phyloP scores from a whole-genome alignment of 306 rosid genomes.

The Alnus glutinosa region DNA sequence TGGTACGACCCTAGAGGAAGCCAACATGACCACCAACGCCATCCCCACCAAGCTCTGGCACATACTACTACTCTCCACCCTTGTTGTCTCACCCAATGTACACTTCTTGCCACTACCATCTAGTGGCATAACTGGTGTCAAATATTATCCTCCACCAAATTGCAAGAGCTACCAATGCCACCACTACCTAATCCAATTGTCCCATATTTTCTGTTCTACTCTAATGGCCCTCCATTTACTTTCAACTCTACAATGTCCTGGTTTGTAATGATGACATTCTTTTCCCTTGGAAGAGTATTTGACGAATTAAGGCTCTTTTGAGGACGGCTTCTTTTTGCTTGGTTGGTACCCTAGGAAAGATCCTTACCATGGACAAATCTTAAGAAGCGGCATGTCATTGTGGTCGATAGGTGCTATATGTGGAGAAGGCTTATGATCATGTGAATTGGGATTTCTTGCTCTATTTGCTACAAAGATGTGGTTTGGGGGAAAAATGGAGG shows the following conservation, averaged over 20 bases:
- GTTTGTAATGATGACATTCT: too few species aligned
- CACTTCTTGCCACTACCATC: constrained; percentile 46
- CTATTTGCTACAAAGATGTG: too few species aligned
- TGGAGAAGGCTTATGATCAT: too few species aligned
- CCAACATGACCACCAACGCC: constrained; percentile 48
- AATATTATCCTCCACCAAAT: constrained; percentile 69
- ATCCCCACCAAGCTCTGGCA: constrained; percentile 48
- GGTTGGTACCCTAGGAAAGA: too few species aligned
- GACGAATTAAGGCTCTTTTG: too few species aligned
- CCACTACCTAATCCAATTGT: constrained; percentile 96
- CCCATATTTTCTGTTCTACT: constrained; percentile 82
- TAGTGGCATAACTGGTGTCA: constrained; percentile 27
- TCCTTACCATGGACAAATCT: too few species aligned
- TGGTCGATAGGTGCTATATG: too few species aligned
- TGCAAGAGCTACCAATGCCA: constrained; percentile 51
- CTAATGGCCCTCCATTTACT: constrained; percentile 48
- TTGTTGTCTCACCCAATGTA: constrained; percentile 49
- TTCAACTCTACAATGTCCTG: neutral
- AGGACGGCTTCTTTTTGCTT: too few species aligned
- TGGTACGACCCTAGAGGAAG: neutral
- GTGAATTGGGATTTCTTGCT: too few species aligned
- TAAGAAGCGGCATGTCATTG: too few species aligned
- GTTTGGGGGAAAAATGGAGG: too few species aligned
- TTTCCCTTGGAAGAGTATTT: too few species aligned
- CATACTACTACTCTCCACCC: constrained; percentile 63